These are phyloP conservation scores for Trichomonascaceae sp. DNA, from an alignment of 1,139 yeast species.

Conservation along the genomic window DNA sequence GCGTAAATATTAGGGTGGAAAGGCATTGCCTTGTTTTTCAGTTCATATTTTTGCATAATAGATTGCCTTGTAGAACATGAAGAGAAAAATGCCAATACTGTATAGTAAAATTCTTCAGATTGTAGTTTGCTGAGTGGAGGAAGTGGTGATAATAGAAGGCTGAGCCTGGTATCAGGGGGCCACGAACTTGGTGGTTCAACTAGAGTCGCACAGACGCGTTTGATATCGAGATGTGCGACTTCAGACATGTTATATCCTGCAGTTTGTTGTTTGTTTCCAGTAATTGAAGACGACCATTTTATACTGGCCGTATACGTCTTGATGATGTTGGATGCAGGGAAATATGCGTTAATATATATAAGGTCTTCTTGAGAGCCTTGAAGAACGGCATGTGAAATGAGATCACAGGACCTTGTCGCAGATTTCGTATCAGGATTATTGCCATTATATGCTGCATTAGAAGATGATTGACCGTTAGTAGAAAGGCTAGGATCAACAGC, in stretches of 20 bases:
- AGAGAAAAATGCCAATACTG: conserved; percentile 34
- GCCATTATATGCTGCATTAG: neutral
- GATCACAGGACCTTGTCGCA: conserved; percentile 6
- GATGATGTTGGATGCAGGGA: conserved; percentile 38
- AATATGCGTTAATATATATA: conserved; percentile 46
- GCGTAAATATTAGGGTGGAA: conserved; percentile 26
- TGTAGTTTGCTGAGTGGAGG: conserved; percentile 18
- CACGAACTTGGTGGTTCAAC: neutral
- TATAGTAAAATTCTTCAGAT: conserved; percentile 34
- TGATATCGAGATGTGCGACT: conserved; percentile 7
- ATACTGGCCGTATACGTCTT: conserved; percentile 44
- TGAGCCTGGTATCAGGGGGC: conserved; percentile 13
- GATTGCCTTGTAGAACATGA: conserved; percentile 16
- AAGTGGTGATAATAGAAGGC: conserved; percentile 28
- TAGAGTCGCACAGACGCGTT: neutral
- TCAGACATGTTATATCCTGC: conserved; percentile 11
- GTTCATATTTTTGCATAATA: conserved; percentile 22
- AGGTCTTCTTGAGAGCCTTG: conserved; percentile 52
- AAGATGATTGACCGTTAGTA: neutral
- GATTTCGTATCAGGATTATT: neutral
- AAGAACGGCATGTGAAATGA: conserved; percentile 45
- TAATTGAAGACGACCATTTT: conserved; percentile 49
- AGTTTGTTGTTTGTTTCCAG: conserved; percentile 11
- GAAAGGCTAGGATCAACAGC: conserved; percentile 19
- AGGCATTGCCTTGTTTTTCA: conserved; percentile 29